Base-by-base conservation (phyloP, 106 monocot genomes). In the Cymbidium sinense region DNA sequence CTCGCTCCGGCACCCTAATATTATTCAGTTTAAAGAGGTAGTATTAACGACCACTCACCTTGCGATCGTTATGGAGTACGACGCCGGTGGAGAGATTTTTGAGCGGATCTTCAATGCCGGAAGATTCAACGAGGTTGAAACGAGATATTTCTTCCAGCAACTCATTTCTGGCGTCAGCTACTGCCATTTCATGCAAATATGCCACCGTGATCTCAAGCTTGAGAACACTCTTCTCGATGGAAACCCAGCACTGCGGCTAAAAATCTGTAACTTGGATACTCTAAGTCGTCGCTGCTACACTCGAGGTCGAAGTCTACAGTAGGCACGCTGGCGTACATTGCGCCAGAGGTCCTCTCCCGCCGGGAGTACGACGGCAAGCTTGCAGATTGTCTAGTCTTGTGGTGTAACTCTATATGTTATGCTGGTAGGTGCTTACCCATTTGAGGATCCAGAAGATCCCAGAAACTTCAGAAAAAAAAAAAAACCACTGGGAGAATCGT, bases 111-210 rank as follows among this genome's bases (percentile, higher is more conserved):
- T 86, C 77, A 86, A 61, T 64, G 87, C 86, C 15, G 95, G 95
- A 8, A 78, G 95, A 75, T 95, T 95, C 69, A 92, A 89, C 77
- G 95, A 95, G 70, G 91, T 89, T 34, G 95, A 95, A 86, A 89
- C 95, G 18, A 89, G 95, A 65, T 95, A 89, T 81, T 96, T 96
- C 89, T 96, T 96, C 77, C 93, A 96, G 77, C 95, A 93, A 61
- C 81, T 96, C 62, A 93, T 93, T 74, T 93, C 90, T 33, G 95
- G 90, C 70, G 93, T 93, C 81, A 86, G 90, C 87, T 96, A 90
- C 83, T 95, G 91, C 78, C 95, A 95, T 70, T 84, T 69, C 80
- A 64, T 91, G 95, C 85, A 95, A 95, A 92, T 95, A 34, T 95
- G 95, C 70, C 95, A 95, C 78, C 82, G 95, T 73, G 95, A 95